Percentiles rank a stretch among this genome's conserved stretches.
These are phyloP conservation scores for Bondarzewia mesenterica DNA, from an alignment of 1,284 basidiomycete species.

Conservation along the genomic window DNA sequence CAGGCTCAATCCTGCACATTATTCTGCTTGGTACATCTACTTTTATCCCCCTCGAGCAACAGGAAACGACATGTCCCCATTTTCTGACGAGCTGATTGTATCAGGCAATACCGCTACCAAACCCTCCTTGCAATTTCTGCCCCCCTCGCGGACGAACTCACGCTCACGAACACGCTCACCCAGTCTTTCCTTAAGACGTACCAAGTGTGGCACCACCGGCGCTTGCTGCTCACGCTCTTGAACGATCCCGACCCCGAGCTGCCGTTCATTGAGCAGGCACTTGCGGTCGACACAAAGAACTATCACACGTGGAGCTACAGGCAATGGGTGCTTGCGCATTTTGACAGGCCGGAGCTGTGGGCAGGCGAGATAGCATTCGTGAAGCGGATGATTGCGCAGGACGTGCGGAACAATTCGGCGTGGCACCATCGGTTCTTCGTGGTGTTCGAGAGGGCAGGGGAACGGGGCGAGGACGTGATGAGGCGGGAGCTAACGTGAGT, in stretches of 20 bases:
- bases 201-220: constrained; percentile 96
- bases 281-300: constrained; percentile 81
- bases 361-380: constrained; percentile 70
- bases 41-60: neutral
- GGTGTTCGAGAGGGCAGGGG: constrained; percentile 65
- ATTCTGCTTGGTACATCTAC: constrained; percentile 77
- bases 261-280: constrained; percentile 64
- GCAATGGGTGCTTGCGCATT: constrained; percentile 85
- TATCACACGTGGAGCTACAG: constrained; percentile 96
- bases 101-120: constrained; percentile 88
- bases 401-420: constrained; percentile 93
- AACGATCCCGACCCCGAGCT: constrained; percentile 60
- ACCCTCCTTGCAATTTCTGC: constrained; percentile 64
- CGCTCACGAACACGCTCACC: constrained; percentile 79
- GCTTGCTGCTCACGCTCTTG: constrained; percentile 62
- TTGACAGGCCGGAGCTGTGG: constrained; percentile 71
- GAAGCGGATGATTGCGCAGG: constrained; percentile 65
- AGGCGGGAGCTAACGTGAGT: constrained; percentile 68
- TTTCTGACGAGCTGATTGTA: no score
- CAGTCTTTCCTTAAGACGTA: constrained; percentile 84
- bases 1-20: constrained; percentile 85
- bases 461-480: constrained; percentile 47
- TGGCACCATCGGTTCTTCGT: constrained; percentile 99
- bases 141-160: constrained; percentile 68
- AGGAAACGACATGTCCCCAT: no score